phyloP scores from a whole-genome alignment of 352 stramenopile species.

The Globisporangium carolinianum region DNA sequence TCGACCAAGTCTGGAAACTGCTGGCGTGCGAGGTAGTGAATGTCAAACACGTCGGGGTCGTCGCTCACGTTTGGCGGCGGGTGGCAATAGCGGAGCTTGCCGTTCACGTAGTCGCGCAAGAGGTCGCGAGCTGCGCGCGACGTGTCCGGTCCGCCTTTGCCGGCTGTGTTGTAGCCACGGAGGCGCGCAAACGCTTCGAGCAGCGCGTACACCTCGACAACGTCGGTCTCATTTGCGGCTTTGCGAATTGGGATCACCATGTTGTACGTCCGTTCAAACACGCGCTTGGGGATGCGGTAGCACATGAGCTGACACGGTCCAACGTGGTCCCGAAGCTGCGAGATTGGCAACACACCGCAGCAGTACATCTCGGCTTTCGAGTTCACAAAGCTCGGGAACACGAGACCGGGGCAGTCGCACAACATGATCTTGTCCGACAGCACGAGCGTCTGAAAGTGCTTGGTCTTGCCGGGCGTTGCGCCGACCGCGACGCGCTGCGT shows the following conservation, averaged over 20 bases:
- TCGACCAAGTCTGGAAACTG: conserved; percentile 48
- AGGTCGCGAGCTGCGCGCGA: conserved; percentile 93
- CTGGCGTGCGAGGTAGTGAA: conserved; percentile 48
- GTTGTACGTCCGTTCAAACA: conserved; percentile 96
- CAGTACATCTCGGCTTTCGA: conserved; percentile 98
- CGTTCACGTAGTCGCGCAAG: conserved; percentile 97
- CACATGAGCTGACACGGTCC: conserved; percentile 93
- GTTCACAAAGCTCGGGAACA: conserved; percentile 99
- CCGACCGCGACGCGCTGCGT: conserved; percentile 95
- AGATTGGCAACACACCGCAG: conserved; percentile 97
- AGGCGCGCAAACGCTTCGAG: conserved; percentile 76
- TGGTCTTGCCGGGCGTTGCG: conserved; percentile 98
- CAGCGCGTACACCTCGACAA: conserved; percentile 74
- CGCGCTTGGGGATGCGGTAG: conserved; percentile 90
- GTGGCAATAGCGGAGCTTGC: conserved; percentile 97
- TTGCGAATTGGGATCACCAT: conserved; percentile 87
- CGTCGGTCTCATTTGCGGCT: conserved; percentile 60
- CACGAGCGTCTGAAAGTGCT: conserved; percentile 99
- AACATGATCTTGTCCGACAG: conserved; percentile 96
- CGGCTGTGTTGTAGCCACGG: conserved; percentile 90
- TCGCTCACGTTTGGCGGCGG: conserved; percentile 69
- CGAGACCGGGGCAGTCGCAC: conserved; percentile 99
- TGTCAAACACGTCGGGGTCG: conserved; percentile 64
- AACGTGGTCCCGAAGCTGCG: conserved; percentile 95
- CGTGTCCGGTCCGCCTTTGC: conserved; percentile 93